These are phyloP conservation scores for Acidiella bohemica DNA, from an alignment of 495 filamentous ascomycete genomes.

Conservation along the genomic window DNA sequence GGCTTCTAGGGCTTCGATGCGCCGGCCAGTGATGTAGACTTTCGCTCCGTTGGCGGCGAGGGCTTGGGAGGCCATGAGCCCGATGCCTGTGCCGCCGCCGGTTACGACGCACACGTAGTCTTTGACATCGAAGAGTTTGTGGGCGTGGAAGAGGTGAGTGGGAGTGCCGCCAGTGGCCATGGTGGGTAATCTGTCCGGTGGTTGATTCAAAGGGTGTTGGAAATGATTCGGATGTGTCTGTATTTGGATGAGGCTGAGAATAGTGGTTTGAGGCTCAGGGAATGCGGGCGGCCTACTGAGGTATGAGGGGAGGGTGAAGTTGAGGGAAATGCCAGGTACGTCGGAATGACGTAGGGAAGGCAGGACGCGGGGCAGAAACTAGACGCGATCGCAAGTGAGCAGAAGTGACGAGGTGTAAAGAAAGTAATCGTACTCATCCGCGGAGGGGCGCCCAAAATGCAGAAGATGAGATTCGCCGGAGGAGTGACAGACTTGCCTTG, in stretches of 20 bases:
- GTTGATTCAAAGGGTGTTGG: background rate
- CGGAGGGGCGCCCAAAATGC: too few relatives aligned
- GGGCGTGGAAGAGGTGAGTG: slow-evolving; percentile 34
- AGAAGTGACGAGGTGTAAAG: too few relatives aligned
- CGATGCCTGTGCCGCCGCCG: slow-evolving; percentile 30
- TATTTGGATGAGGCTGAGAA: background rate
- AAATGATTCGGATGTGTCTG: background rate
- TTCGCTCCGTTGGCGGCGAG: slow-evolving; percentile 33
- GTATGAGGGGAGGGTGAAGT: background rate
- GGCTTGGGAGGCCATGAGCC: slow-evolving; percentile 32
- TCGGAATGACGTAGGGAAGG: background rate
- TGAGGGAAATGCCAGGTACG: background rate
- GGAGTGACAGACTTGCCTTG: too few relatives aligned
- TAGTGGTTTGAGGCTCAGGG: too few relatives aligned
- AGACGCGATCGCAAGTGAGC: too few relatives aligned
- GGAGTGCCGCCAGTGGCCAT: slow-evolving; percentile 5
- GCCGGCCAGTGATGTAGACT: slow-evolving; percentile 31
- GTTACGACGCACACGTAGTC: slow-evolving; percentile 50
- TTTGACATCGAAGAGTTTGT: slow-evolving; percentile 47
- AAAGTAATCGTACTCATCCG: too few relatives aligned
- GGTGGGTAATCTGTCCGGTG: background rate
- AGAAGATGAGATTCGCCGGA: too few relatives aligned
- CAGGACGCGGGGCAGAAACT: too few relatives aligned
- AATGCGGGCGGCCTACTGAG: too few relatives aligned
- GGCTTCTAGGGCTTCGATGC: slow-evolving; percentile 29